These are phyloP conservation scores for Russula ochroleuca DNA, from an alignment of 768 basidiomycete species.

Conservation along the genomic window DNA sequence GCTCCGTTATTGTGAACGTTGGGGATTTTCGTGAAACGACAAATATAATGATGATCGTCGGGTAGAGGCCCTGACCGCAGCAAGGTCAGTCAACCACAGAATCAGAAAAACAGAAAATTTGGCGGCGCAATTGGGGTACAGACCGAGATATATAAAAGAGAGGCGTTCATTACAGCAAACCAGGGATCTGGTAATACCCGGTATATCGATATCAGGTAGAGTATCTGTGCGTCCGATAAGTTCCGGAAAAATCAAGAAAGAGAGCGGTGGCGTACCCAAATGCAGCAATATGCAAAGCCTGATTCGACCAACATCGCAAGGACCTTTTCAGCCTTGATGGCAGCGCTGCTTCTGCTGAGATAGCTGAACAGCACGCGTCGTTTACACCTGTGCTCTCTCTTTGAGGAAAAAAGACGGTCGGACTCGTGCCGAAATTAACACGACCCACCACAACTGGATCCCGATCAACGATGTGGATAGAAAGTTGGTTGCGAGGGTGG, in stretches of 20 bases:
- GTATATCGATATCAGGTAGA: slow-evolving; percentile 15
- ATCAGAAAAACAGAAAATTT: background rate
- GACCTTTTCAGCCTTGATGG: slow-evolving; percentile 8
- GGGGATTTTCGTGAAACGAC: slow-evolving; percentile 17
- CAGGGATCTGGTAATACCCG: slow-evolving; percentile 8
- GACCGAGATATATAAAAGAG: slow-evolving; percentile 15
- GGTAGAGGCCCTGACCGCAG: slow-evolving; percentile 13
- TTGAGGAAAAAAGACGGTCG: background rate
- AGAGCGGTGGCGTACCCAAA: slow-evolving; percentile 4
- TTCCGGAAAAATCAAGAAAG: background rate
- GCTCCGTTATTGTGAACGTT: slow-evolving; percentile 6
- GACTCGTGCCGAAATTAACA: background rate
- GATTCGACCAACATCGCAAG: slow-evolving; percentile 19
- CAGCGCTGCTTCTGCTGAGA: background rate
- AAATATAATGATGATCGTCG: slow-evolving; percentile 15
- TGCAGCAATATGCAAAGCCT: slow-evolving; percentile 17
- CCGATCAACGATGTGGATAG: slow-evolving; percentile 16
- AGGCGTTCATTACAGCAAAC: slow-evolving; percentile 16
- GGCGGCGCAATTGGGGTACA: background rate
- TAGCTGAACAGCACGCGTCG: background rate
- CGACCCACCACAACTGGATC: slow-evolving; percentile 16
- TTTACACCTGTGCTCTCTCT: slow-evolving; percentile 10
- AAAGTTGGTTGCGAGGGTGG: slow-evolving; percentile 15
- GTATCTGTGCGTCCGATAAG: background rate
- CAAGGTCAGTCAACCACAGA: background rate